Conservation (phyloP, 1,139 yeast species). For the Pneumocystis jirovecii region DNA sequence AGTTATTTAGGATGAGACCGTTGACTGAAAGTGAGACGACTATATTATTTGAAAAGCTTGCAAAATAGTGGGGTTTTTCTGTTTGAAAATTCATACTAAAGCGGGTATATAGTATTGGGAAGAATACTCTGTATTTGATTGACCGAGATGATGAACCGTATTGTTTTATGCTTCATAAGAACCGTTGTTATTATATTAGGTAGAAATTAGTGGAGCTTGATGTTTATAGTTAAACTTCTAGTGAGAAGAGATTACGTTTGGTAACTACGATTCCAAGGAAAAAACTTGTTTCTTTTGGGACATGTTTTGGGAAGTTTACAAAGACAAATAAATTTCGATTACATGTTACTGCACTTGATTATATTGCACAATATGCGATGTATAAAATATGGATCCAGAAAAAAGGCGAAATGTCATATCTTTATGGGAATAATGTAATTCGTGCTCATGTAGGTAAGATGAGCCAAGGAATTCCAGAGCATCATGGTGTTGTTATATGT, state of each 20-base stretch:
- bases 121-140: conserved; percentile 76
- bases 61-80: conserved; percentile 40
- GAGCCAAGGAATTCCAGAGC: conserved; percentile 96
- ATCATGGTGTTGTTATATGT: conserved; percentile 82
- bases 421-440: conserved; percentile 89
- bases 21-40: conserved; percentile 94
- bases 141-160: conserved; percentile 84
- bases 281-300: conserved; percentile 81
- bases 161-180: conserved; percentile 90
- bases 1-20: conserved; percentile 51
- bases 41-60: conserved; percentile 87
- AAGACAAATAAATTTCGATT: conserved; percentile 92
- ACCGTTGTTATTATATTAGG: conserved; percentile 78
- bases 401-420: conserved; percentile 96
- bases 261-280: conserved; percentile 86
- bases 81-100: background rate
- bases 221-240: background rate
- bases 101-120: conserved; percentile 41
- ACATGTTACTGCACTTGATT: conserved; percentile 79
- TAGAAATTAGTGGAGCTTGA: conserved; percentile 7
- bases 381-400: conserved; percentile 92
- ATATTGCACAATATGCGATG: conserved; percentile 75
- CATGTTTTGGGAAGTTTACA: conserved; percentile 90
- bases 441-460: conserved; percentile 95
- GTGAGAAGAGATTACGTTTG: conserved; percentile 65